These are phyloP conservation scores for Eustoma russellianum DNA, from an alignment of 257 asterid genomes.

Conservation along the genomic window DNA sequence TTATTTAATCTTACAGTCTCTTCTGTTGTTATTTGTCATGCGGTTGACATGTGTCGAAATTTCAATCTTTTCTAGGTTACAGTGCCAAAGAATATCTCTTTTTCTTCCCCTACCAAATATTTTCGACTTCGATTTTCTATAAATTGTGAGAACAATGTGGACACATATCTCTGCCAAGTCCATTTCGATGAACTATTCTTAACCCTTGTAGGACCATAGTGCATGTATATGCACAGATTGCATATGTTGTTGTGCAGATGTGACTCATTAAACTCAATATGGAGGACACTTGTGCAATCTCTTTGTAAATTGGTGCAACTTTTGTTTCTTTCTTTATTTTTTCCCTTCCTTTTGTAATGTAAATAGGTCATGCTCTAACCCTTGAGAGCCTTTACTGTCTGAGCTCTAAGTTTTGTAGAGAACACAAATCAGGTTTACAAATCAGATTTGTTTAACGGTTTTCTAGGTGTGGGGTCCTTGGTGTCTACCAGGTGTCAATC, in stretches of 20 bases:
- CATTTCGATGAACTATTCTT: conserved; percentile 28
- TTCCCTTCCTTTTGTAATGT: no score
- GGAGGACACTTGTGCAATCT: conserved; percentile 21
- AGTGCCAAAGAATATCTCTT: neutral
- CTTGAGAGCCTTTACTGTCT: no score
- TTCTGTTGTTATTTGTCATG: no score
- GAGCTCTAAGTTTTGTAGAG: no score
- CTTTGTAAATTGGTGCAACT: conserved; percentile 25
- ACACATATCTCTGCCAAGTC: conserved; percentile 11
- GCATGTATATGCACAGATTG: conserved; percentile 7
- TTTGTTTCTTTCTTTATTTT: no score
- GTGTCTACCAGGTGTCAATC: no score
- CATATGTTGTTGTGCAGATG: conserved; percentile 1
- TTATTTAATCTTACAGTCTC: no score
- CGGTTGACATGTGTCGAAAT: no score
- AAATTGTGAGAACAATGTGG: conserved; percentile 10
- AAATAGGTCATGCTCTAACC: no score
- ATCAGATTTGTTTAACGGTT: no score
- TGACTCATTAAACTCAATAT: conserved; percentile 17
- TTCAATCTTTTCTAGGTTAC: conserved; percentile 35
- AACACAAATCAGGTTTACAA: no score
- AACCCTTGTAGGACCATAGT: conserved; percentile 10
- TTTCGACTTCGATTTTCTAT: conserved; percentile 13
- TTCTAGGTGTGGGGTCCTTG: no score
- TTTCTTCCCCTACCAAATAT: conserved; percentile 24